A percentile compares a stretch with the other conserved stretches of the same genome.
These are phyloP conservation scores for Balakata baccata DNA, from an alignment of 345 rosid genomes.

Conservation along the genomic window DNA sequence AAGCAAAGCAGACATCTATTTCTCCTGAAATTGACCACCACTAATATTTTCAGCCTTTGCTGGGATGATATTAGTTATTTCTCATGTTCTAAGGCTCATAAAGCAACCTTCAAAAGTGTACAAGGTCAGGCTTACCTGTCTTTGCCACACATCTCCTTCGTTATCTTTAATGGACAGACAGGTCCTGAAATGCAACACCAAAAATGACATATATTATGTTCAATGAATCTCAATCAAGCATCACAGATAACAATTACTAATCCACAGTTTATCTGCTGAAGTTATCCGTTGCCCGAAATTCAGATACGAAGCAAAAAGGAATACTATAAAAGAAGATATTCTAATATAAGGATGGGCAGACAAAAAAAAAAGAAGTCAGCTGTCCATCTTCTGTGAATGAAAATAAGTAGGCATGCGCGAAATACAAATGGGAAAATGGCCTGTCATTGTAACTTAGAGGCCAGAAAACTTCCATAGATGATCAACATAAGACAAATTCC, in stretches of 20 bases:
- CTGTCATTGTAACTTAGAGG: constrained; percentile 15
- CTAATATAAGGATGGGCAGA: not conserved
- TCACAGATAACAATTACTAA: not conserved
- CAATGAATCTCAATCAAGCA: not conserved
- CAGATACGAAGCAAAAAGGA: not conserved
- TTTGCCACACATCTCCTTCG: not conserved
- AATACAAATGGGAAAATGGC: constrained; percentile 15
- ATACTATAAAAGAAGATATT: not conserved
- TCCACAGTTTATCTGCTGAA: not conserved
- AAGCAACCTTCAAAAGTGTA: not conserved
- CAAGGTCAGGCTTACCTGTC: constrained; percentile 4
- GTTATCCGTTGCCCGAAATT: not conserved
- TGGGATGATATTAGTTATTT: constrained; percentile 4
- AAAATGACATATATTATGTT: not conserved
- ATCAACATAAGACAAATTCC: not conserved
- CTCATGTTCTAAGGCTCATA: constrained; percentile 31
- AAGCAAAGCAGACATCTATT: not conserved
- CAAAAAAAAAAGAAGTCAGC: constrained; percentile 18
- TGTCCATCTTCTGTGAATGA: constrained; percentile 30
- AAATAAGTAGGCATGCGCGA: constrained; percentile 18
- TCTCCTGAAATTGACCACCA: constrained; percentile 19
- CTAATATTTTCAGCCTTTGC: constrained; percentile 6
- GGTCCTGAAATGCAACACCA: not conserved
- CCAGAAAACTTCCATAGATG: not conserved
- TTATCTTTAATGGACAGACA: not conserved